Evolutionary conservation across 163 green algal species (phyloP).

Genomic region (Scenedesmus sp.): DNA sequence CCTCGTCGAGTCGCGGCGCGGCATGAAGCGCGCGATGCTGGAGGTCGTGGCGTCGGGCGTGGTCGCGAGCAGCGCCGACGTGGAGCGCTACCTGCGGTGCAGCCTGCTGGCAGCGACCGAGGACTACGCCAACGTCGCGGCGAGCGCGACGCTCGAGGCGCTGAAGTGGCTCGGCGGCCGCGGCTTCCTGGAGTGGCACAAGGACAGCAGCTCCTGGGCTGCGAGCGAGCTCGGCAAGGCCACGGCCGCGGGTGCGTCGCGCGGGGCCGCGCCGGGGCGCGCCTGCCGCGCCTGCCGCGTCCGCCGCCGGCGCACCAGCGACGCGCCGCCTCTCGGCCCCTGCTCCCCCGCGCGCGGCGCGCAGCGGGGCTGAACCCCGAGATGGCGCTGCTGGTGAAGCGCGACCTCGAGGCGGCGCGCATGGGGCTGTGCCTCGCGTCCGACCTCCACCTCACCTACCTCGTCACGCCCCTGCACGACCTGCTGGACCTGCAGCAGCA

Average conservation of each 20-base stretch:
- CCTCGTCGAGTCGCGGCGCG: conserved; percentile 58
- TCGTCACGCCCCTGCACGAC: conserved; percentile 75
- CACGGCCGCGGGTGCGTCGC: not conserved
- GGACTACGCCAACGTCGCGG: conserved; percentile 56
- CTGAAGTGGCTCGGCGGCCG: conserved; percentile 76
- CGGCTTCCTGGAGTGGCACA: conserved; percentile 71
- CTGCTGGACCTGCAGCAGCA: conserved; percentile 18
- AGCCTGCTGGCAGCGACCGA: conserved; percentile 70
- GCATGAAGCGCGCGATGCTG: conserved; percentile 87
- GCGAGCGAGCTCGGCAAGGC: conserved; percentile 36
- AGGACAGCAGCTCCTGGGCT: not conserved
- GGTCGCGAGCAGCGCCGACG: conserved; percentile 65
- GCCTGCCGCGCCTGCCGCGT: too few species aligned
- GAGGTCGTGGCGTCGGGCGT: conserved; percentile 78
- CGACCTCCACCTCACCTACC: conserved; percentile 94
- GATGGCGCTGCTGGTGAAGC: conserved; percentile 73
- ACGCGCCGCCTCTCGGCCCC: conserved; percentile 64
- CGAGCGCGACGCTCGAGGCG: conserved; percentile 55
- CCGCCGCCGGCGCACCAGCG: too few species aligned
- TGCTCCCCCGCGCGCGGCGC: conserved; percentile 64
- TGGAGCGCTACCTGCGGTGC: conserved; percentile 72
- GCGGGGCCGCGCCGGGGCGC: too few species aligned
- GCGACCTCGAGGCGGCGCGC: conserved; percentile 75
- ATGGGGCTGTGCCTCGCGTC: conserved; percentile 77
- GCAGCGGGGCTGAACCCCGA: conserved; percentile 75